A percentile compares a stretch with the other conserved stretches of the same genome.
phyloP scores from a whole-genome alignment of 176 grass and related monocot species.

The Avena eriantha region DNA sequence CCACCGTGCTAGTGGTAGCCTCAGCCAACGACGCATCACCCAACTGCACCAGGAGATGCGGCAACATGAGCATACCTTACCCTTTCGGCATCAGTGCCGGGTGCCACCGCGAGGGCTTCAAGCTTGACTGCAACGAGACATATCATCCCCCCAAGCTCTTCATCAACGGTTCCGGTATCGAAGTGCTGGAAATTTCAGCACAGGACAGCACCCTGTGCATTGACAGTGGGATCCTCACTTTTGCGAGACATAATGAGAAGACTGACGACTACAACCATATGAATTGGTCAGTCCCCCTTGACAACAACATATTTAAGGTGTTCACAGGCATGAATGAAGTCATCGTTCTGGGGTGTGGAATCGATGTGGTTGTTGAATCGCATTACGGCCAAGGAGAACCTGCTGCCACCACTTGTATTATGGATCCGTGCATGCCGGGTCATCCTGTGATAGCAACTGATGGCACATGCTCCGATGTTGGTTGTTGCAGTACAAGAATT shows the following conservation, averaged over 20 bases:
- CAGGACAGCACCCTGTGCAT: background rate
- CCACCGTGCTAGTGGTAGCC: background rate
- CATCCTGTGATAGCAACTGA: background rate
- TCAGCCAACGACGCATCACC: background rate
- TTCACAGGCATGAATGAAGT: background rate
- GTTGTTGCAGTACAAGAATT: too few species aligned
- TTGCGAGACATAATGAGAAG: background rate
- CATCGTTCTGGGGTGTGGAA: background rate
- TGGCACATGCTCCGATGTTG: background rate
- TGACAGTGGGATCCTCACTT: background rate
- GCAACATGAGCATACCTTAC: conserved; percentile 17
- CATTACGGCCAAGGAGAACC: background rate
- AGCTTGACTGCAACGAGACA: background rate
- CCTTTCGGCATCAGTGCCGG: background rate
- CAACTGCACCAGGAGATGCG: background rate
- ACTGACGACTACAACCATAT: too few species aligned
- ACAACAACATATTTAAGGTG: background rate
- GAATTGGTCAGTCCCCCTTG: background rate
- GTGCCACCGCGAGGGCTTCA: conserved; percentile 21
- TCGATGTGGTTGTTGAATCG: background rate
- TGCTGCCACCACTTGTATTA: background rate
- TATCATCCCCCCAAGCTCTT: conserved; percentile 24
- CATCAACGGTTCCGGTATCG: background rate
- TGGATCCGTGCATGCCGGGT: too few species aligned
- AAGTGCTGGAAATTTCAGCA: background rate